Evolutionary conservation across 2,329 filamentous ascomycete genomes (phyloP).

Genomic region (Xylariaceae sp.): DNA sequence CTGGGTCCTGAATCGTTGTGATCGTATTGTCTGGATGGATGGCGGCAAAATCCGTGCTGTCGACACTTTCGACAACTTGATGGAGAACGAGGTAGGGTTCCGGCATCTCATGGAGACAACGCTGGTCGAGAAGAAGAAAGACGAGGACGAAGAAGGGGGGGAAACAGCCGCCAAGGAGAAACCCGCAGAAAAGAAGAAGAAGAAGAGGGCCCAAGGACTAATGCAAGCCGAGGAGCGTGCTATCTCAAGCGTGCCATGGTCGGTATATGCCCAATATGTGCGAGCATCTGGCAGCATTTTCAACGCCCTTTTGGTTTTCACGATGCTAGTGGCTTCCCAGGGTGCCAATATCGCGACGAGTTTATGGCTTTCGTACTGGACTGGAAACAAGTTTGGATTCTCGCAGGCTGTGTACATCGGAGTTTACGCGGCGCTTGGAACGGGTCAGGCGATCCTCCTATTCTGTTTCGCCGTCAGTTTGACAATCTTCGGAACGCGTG

Average conservation of each 20-base stretch:
- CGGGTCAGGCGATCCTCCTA: slow-evolving; percentile 64
- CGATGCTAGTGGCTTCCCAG: slow-evolving; percentile 66
- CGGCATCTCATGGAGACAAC: slow-evolving; percentile 80
- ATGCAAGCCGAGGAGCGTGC: slow-evolving; percentile 69
- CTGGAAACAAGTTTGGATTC: slow-evolving; percentile 66
- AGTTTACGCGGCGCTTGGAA: slow-evolving; percentile 65
- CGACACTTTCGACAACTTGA: slow-evolving; percentile 85
- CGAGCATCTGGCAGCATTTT: slow-evolving; percentile 65
- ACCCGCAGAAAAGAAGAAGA: slow-evolving; percentile 46
- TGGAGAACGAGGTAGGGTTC: slow-evolving; percentile 72
- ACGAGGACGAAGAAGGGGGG: slow-evolving; percentile 48
- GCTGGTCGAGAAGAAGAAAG: slow-evolving; percentile 61
- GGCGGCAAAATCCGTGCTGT: slow-evolving; percentile 76
- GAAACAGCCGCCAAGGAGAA: slow-evolving; percentile 41
- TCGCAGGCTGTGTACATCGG: slow-evolving; percentile 67
- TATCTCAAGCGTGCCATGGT: slow-evolving; percentile 70
- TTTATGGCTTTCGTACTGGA: slow-evolving; percentile 94
- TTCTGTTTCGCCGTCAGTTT: slow-evolving; percentile 76
- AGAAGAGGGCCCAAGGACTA: slow-evolving; percentile 54
- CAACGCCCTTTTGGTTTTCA: slow-evolving; percentile 58
- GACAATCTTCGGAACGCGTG: slow-evolving; percentile 71
- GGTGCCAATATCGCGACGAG: slow-evolving; percentile 82
- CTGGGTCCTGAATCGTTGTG: slow-evolving; percentile 84
- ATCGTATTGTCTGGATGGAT: slow-evolving; percentile 91
- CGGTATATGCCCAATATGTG: slow-evolving; percentile 73